Conservation (phyloP, 2,329 filamentous ascomycete species). For the Aspergillus fumigatus region DNA sequence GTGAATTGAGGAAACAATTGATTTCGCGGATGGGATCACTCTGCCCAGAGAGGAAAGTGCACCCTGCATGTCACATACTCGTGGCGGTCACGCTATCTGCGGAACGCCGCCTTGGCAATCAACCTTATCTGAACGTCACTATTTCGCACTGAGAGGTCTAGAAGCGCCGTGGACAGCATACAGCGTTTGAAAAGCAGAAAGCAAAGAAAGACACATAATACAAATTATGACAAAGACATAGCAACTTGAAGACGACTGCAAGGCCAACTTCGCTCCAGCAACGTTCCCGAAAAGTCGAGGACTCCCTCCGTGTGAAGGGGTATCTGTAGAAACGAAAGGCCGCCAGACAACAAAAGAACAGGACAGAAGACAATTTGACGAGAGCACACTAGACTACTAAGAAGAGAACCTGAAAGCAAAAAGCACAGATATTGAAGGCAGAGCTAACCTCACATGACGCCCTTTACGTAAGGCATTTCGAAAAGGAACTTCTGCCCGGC, state of each 20-base stretch:
- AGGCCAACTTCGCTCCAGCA: not conserved
- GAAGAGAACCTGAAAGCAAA: not conserved
- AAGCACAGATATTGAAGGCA: not conserved
- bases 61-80: not conserved
- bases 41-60: not conserved
- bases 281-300: not conserved
- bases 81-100: not conserved
- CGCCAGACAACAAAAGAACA: not conserved
- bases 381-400: not conserved
- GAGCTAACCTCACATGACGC: not conserved
- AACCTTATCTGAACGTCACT: conserved; percentile 4
- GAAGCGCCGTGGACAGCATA: not conserved
- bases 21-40: not conserved
- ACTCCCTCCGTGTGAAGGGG: not conserved
- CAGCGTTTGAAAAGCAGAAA: not conserved
- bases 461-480: not conserved
- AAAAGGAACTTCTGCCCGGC: not conserved
- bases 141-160: not conserved
- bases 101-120: conserved; percentile 1
- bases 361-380: not conserved
- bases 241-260: not conserved
- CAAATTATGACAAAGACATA: not conserved
- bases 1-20: not conserved
- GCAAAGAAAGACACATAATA: not conserved
- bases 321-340: not conserved